These are phyloP conservation scores for Fusarium palustre DNA, from an alignment of 2,329 filamentous ascomycete genomes.

Conservation along the genomic window DNA sequence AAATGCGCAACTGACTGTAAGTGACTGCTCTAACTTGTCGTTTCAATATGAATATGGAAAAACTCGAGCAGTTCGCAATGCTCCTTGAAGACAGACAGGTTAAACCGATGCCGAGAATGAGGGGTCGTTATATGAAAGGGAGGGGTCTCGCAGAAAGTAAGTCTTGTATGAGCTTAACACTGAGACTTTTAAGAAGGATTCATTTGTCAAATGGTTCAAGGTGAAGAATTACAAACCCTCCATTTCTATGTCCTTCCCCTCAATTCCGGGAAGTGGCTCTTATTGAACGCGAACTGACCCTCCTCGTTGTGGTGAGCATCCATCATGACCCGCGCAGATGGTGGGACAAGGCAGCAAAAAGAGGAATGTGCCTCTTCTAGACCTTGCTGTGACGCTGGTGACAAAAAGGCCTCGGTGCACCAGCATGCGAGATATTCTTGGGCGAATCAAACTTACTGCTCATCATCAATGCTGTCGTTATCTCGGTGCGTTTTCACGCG, in stretches of 20 bases:
- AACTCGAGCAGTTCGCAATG: background rate
- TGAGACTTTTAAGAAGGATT: background rate
- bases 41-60: background rate
- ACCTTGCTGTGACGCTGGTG: background rate
- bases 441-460: slow-evolving; percentile 16
- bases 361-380: slow-evolving; percentile 14
- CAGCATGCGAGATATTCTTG: slow-evolving; percentile 8
- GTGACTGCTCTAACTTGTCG: background rate
- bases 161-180: background rate
- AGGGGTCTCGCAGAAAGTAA: background rate
- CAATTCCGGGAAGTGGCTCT: slow-evolving; percentile 35
- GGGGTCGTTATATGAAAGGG: background rate
- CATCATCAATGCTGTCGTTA: slow-evolving; percentile 14
- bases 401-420: slow-evolving; percentile 15
- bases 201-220: background rate
- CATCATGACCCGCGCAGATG: slow-evolving; percentile 37
- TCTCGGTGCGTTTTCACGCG: slow-evolving; percentile 45
- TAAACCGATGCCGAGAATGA: slow-evolving; percentile 4
- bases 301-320: slow-evolving; percentile 27
- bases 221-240: background rate
- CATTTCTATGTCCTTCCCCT: slow-evolving; percentile 17
- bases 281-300: slow-evolving; percentile 37
- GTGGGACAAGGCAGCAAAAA: slow-evolving; percentile 21
- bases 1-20: background rate
- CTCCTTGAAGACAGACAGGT: background rate